Base-by-base conservation (phyloP, 768 basidiomycete genomes). In the Mycena polygramma region DNA sequence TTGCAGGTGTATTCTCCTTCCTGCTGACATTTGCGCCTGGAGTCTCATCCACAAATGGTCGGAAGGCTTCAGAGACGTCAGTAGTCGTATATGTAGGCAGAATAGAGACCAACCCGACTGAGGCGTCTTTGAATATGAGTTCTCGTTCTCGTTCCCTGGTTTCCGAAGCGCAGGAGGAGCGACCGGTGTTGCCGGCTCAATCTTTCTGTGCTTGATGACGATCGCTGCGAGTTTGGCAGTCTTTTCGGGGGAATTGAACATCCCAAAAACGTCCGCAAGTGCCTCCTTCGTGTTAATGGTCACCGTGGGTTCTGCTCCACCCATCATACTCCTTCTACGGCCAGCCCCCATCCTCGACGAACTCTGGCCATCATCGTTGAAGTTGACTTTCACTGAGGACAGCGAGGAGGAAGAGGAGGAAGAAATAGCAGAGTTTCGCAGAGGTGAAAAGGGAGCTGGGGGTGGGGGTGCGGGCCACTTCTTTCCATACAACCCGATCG, bases 241-340 rank as follows among this genome's bases (percentile, higher is more conserved):
- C 81, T 91, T 94, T 70, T 94, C 93, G 3, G 94, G 94, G 11
- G 93, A 94, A 78, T 98, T 97, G 78, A 96, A 99, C 92, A 99
- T 96, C 61, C 92, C 93, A 81, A 97, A 96, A 49, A 99, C 95
- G 76, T 98, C 96, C 15, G 90, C 93, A 41, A 98, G 86, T 5
- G 98, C 98, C 72, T 95, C 94, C 79, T 96, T 97, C 36, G 98
- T 99, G 78, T 98, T 98, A 75, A 99, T 95, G 0, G 98, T 99
- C 8, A 99, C 92, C 0, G 94, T 95, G 6, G 94, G 93, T 78
- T 95, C 94, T 19, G 83, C 84, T 19, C 80, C 86, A 36, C 79
- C 81, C 67, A 82, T 77, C 48, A 83, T 77, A 39, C 86, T 73
- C 69, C 85, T 87, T 81, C 83, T 88, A 63, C 88, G 82, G 35